Percentiles rank a stretch among this genome's conserved stretches.
Conservation (phyloP, 306 rosid species). For the Prosopis cineraria region DNA sequence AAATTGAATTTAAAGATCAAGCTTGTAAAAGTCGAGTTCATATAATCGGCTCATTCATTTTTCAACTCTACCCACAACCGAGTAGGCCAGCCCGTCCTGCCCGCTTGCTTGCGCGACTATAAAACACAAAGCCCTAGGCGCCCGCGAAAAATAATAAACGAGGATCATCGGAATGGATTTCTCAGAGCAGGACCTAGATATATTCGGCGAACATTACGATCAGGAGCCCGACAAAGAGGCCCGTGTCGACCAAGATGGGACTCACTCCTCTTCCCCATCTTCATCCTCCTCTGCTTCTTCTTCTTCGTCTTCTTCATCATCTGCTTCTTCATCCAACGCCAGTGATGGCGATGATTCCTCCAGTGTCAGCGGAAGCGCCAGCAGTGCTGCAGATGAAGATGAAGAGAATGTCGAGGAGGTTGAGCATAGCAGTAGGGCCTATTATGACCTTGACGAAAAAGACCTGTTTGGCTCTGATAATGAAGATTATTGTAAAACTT, state of each 20-base stretch:
- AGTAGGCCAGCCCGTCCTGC: too few relatives aligned
- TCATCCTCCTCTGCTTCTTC: constrained; percentile 55
- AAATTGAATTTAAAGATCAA: too few relatives aligned
- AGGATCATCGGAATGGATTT: constrained; percentile 55
- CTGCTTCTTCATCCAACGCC: constrained; percentile 68
- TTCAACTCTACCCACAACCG: too few relatives aligned
- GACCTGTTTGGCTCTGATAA: constrained; percentile 94
- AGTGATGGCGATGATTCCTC: constrained; percentile 58
- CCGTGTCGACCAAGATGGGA: constrained; percentile 54
- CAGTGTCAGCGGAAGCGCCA: constrained; percentile 52
- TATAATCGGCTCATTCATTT: too few relatives aligned
- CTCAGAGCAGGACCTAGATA: constrained; percentile 66
- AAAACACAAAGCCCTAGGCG: neutral
- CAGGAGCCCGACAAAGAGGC: constrained; percentile 31
- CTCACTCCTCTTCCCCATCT: constrained; percentile 65
- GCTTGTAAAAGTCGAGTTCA: too few relatives aligned
- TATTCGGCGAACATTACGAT: constrained; percentile 71
- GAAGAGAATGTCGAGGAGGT: constrained; percentile 69
- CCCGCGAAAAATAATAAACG: neutral
- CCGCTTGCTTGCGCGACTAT: neutral
- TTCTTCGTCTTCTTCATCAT: constrained; percentile 61
- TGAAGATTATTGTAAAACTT: constrained; percentile 83
- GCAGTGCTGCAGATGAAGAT: constrained; percentile 45
- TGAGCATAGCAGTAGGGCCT: constrained; percentile 31
- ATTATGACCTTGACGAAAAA: constrained; percentile 48